These are phyloP conservation scores for Globisporangium viniferum DNA, from an alignment of 352 stramenopile genomes.

Conservation along the genomic window DNA sequence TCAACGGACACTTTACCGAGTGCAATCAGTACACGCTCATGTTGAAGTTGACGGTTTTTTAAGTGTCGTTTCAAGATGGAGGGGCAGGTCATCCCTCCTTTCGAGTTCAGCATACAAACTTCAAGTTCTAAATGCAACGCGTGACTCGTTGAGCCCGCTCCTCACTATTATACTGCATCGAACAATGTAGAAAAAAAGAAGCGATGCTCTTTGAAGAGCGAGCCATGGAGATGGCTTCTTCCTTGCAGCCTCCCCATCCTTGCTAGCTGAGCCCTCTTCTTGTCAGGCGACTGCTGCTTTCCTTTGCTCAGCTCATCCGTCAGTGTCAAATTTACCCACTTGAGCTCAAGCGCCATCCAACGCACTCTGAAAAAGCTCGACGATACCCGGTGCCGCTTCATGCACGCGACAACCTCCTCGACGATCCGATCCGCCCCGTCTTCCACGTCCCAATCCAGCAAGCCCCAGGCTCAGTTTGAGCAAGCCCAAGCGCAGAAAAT, in stretches of 20 bases:
- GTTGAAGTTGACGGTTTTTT: constrained; percentile 7
- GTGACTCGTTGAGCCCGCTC: neutral
- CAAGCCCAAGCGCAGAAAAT: neutral
- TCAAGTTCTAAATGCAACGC: neutral
- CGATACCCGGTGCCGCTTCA: neutral
- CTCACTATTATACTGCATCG: neutral
- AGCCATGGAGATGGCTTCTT: neutral
- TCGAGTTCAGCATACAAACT: neutral
- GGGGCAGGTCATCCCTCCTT: constrained; percentile 8
- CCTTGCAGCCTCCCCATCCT: neutral
- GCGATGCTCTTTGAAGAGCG: neutral
- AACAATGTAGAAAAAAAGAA: constrained; percentile 2
- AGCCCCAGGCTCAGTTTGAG: neutral
- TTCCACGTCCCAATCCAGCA: neutral
- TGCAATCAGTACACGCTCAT: neutral
- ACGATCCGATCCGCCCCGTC: neutral
- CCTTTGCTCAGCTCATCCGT: neutral
- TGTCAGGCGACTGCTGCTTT: too few relatives aligned
- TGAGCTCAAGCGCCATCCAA: constrained; percentile 2
- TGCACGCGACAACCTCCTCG: neutral
- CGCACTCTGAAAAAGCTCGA: neutral
- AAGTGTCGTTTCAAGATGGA: neutral
- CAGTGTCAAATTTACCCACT: constrained; percentile 13
- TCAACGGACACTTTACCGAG: neutral
- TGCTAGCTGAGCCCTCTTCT: neutral